Percentiles rank a stretch among this genome's conserved stretches.
Evolutionary conservation across 805 yeast genomes (phyloP).

Genomic region (Kodamaea jinghongensis): DNA sequence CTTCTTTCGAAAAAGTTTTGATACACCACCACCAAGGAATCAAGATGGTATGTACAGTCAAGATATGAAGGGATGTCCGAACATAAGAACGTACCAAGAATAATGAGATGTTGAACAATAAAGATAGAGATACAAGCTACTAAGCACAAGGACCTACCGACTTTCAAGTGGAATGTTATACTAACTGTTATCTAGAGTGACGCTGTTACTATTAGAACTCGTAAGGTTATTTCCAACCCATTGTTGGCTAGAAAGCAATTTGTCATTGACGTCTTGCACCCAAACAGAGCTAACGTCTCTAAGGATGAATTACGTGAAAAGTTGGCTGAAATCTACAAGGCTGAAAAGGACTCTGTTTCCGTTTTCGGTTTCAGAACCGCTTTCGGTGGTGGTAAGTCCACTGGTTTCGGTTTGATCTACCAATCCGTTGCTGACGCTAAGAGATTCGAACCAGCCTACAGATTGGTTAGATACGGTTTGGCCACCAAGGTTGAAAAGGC

Average conservation of each 20-base stretch:
- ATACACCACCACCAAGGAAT: constrained; percentile 13
- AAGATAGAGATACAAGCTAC: not conserved
- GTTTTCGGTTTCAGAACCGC: constrained; percentile 99
- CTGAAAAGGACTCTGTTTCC: constrained; percentile 91
- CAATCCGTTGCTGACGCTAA: constrained; percentile 96
- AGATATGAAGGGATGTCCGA: not conserved
- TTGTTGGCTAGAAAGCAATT: constrained; percentile 99
- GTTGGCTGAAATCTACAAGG: constrained; percentile 83
- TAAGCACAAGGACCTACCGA: not conserved
- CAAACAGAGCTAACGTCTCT: constrained; percentile 98
- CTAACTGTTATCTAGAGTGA: constrained; percentile 66
- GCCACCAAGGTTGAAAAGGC: constrained; percentile 95
- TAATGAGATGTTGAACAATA: not conserved
- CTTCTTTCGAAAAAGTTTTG: constrained; percentile 10
- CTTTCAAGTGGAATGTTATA: constrained; percentile 9
- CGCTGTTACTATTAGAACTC: constrained; percentile 99
- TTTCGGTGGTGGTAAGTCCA: constrained; percentile 99
- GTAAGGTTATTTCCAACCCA: constrained; percentile 99
- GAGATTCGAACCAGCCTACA: constrained; percentile 98
- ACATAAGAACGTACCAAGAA: not conserved
- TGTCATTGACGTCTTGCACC: constrained; percentile 99
- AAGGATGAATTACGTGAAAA: constrained; percentile 98
- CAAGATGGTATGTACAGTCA: constrained; percentile 18
- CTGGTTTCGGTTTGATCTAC: constrained; percentile 99
- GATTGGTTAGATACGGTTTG: constrained; percentile 98